Conservation (phyloP, 169 alveolate species). For the Plasmodium gaboni region DNA sequence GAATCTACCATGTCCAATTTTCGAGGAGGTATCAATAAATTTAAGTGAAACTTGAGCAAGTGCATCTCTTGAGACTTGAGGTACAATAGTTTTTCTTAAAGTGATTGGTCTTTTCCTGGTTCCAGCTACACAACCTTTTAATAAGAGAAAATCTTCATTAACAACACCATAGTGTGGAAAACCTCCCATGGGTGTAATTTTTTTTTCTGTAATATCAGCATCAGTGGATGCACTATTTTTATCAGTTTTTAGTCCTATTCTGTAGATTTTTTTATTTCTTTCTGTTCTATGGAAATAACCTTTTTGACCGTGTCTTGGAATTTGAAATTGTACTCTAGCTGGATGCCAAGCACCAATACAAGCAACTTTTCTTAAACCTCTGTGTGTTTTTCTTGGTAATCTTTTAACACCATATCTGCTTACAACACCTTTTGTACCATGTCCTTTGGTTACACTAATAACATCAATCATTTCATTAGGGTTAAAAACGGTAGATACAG, state of each 20-base stretch:
- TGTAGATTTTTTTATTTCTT: slow-evolving; percentile 99
- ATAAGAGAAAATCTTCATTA: slow-evolving; percentile 98
- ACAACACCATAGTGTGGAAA: slow-evolving; percentile 99
- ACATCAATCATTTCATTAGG: slow-evolving; percentile 98
- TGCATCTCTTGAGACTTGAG: slow-evolving; percentile 96
- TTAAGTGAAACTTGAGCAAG: slow-evolving; percentile 95
- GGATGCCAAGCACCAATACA: slow-evolving; percentile 99
- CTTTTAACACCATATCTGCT: slow-evolving; percentile 99
- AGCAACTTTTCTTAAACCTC: slow-evolving; percentile 99
- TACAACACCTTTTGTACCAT: slow-evolving; percentile 99
- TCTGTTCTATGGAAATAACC: slow-evolving; percentile 99
- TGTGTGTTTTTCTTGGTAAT: slow-evolving; percentile 99
- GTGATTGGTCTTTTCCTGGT: slow-evolving; percentile 97
- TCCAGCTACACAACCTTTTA: slow-evolving; percentile 99
- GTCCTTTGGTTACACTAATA: slow-evolving; percentile 99
- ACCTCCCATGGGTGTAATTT: slow-evolving; percentile 99
- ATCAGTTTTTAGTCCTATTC: slow-evolving; percentile 97
- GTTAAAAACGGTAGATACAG: slow-evolving; percentile 95
- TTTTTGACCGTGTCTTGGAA: slow-evolving; percentile 99
- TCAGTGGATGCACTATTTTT: slow-evolving; percentile 97
- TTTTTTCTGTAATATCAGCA: slow-evolving; percentile 98
- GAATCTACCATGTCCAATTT: slow-evolving; percentile 99
- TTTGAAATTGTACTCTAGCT: slow-evolving; percentile 99
- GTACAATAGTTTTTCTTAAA: slow-evolving; percentile 96
- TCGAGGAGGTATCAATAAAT: slow-evolving; percentile 99